Evolutionary conservation across 306 rosid species (phyloP).

Genomic region (Acacia confusa): DNA sequence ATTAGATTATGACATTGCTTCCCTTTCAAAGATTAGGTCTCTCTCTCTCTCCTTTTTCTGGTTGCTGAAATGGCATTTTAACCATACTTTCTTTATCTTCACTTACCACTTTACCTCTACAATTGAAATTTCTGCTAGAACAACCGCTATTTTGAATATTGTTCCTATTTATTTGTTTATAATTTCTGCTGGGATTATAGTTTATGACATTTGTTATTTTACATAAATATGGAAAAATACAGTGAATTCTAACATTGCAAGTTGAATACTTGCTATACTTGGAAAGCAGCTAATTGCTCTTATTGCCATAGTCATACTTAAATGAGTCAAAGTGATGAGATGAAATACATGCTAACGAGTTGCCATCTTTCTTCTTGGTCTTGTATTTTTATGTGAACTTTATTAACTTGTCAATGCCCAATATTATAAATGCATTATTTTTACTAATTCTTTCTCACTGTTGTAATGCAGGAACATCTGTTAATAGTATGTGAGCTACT

Average conservation of each 20-base stretch:
- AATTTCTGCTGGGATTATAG: neutral
- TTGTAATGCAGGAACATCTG: slow-evolving; percentile 70
- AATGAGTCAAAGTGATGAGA: neutral
- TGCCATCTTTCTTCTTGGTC: neutral
- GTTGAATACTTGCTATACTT: slow-evolving; percentile 3
- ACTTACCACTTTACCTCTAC: neutral
- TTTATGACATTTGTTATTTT: neutral
- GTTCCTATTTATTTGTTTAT: neutral
- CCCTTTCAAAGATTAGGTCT: neutral
- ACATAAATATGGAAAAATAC: neutral
- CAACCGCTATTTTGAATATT: neutral
- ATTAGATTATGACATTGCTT: neutral
- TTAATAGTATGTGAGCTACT: slow-evolving; percentile 88
- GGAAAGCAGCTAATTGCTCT: neutral
- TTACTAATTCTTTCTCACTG: slow-evolving; percentile 5
- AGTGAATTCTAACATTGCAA: neutral
- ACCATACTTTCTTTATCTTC: neutral
- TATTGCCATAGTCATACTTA: neutral
- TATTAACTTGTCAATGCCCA: neutral
- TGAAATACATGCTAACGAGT: neutral
- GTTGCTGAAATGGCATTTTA: neutral
- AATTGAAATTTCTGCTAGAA: neutral
- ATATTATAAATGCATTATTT: neutral
- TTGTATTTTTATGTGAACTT: neutral
- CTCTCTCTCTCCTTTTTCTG: neutral